phyloP scores from a whole-genome alignment of 2,329 filamentous ascomycete genomes.

The Cercospora sojina region DNA sequence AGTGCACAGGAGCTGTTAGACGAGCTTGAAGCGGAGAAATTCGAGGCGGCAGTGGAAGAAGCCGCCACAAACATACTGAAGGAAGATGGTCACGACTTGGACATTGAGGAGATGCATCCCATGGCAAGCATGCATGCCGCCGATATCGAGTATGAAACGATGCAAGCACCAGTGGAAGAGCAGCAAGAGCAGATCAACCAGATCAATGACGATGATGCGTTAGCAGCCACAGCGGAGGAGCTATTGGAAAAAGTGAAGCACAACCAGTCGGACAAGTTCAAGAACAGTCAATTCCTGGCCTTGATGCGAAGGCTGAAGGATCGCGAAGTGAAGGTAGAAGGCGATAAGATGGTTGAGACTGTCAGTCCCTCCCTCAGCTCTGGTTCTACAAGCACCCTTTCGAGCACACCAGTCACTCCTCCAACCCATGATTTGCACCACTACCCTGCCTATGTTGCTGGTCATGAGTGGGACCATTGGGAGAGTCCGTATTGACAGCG shows the following conservation, averaged over 20 bases:
- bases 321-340: constrained; percentile 69
- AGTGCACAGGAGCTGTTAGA: constrained; percentile 16
- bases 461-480: constrained; percentile 38
- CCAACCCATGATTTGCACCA: constrained; percentile 19
- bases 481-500: constrained; percentile 34
- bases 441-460: constrained; percentile 22
- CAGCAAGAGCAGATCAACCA: constrained; percentile 19
- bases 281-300: constrained; percentile 71
- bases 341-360: constrained; percentile 64
- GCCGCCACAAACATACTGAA: constrained; percentile 26
- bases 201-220: constrained; percentile 59
- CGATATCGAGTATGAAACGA: constrained; percentile 22
- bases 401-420: constrained; percentile 19
- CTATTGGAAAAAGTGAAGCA: constrained; percentile 67
- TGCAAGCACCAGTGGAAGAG: constrained; percentile 14
- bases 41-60: constrained; percentile 23
- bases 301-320: constrained; percentile 75
- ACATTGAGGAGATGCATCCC: constrained; percentile 18
- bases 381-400: constrained; percentile 19
- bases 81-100: constrained; percentile 22
- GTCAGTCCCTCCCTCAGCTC: constrained; percentile 35
- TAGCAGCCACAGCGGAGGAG: constrained; percentile 69
- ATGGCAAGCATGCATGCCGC: constrained; percentile 16
- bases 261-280: constrained; percentile 72
- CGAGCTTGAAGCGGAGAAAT: constrained; percentile 24